These are phyloP conservation scores for Oehlia diaphana DNA, from an alignment of 192 early-diverging fungal species.

Conservation along the genomic window DNA sequence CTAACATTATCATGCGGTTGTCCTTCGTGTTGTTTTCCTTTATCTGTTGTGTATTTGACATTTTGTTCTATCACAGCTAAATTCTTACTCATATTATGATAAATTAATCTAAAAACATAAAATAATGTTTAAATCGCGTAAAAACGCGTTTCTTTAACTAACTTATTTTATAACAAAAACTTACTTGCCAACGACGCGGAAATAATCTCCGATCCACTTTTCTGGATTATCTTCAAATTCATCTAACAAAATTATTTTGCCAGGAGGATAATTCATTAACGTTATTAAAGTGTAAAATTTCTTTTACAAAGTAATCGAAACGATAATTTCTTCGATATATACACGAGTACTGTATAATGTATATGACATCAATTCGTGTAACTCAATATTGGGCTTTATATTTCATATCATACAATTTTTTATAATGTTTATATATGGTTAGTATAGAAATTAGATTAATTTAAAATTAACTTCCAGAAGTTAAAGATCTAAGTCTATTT, in stretches of 20 bases:
- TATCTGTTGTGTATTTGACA: background rate
- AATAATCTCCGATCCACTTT: background rate
- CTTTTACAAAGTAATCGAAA: too few relatives aligned
- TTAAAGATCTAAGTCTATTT: too few relatives aligned
- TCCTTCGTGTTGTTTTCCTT: background rate
- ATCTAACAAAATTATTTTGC: background rate
- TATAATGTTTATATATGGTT: too few relatives aligned
- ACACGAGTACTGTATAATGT: too few relatives aligned
- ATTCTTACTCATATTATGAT: background rate
- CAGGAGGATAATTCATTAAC: background rate
- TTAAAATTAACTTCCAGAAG: too few relatives aligned
- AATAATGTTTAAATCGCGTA: background rate
- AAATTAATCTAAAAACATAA: background rate
- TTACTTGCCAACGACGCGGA: background rate
- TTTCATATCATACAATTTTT: too few relatives aligned
- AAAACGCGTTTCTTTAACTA: background rate
- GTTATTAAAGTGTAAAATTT: background rate
- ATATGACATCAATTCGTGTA: too few relatives aligned
- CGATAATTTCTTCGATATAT: too few relatives aligned
- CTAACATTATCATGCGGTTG: background rate
- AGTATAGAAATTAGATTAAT: too few relatives aligned
- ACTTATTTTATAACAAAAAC: background rate
- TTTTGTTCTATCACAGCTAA: background rate
- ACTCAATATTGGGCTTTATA: too few relatives aligned
- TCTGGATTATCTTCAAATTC: background rate